Base-by-base conservation (phyloP, 208 protist species). In the Acanthamoeba triangularis region DNA sequence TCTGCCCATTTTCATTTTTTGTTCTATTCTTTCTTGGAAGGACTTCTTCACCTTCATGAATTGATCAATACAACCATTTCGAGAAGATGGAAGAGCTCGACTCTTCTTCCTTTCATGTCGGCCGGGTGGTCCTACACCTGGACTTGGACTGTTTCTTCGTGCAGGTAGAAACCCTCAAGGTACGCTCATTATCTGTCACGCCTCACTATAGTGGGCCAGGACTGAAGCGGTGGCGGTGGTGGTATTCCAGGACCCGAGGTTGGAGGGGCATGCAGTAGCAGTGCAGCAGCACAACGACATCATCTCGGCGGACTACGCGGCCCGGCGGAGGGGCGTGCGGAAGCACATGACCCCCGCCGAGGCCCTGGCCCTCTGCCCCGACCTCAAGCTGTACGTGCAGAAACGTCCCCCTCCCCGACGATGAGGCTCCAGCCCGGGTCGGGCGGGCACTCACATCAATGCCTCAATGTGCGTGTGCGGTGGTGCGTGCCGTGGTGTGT, bases 211-310 rank as follows among this genome's bases (percentile, higher is more conserved):
- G 52, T 16, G 52, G 16, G 52, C 11, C 52, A 16, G n/a, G n/a
- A n/a, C n/a, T n/a, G 13, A 59, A 23, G 16, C 18, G 18, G 0
- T 59, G 16, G 2, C 1, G 0, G 52, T 23, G 52, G 41, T 8
- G 11, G n/a, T 20, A n/a, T 11, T 33, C 0, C 44, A 85, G 78
- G 78, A 85, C 35, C 78, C 37, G 16, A 59, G 61, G 47, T 10
- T 91, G 85, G 37, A 3, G n/a, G 59, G 54, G 1, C 30, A 91
- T n/a, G 23, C 33, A 2, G 54, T 91, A 30, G 85, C 85, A 7
- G 85, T 91, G 30, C 85, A 91, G 85, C 85, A 91, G n/a, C 85
- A 91, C 85, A 72, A 91, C 56, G 85, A 91, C 54, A 35, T 91
- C 54, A 91, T 91, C 37, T 63, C 85, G 1, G 54, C 69, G 54